Evolutionary conservation across 805 yeast species (phyloP), one percentile per base, ranked within the genome.

Genomic region (Pichia membranifaciens): DNA sequence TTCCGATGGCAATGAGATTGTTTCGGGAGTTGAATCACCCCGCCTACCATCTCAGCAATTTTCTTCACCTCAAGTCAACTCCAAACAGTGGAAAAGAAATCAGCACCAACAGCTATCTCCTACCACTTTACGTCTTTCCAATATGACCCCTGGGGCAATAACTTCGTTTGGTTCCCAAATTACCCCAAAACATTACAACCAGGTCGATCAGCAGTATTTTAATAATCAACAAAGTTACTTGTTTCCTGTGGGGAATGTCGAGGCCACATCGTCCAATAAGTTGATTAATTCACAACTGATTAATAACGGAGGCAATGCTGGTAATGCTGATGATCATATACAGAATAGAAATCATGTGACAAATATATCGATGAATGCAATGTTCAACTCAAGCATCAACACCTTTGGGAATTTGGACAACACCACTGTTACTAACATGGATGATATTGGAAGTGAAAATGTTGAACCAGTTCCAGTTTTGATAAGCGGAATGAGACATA

Each of bases 91-190:
- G 31, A 18, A 23, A 17, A 7, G 13, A 20, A 32, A 20, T 33
- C 44, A 33, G 12, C 44, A 7, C 3, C 38, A 38, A 16, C 48
- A 38, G 18, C 4, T 38, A 16, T 44, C 48, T 9, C 47, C 47
- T 6, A 38, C 18, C 29, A 17, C 41, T 6, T 12, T 38, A 18
- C 31, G 16, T 21, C 16, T 44, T 6, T 13, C 47, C 18, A 17
- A 9, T 21, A 32, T 41, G 38, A 22, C 45, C 8, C 36, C 48
- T 1, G 35, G 34, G 7, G 29, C 28, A 15, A 20, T 35, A 3
- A 34, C 44, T 7, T 17, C 48, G 7, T 35, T 35, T 6, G 32
- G 34, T 10, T 38, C 41, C 5, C 33, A 13, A 3, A 20, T 7
- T 34, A 33, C 43, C 10, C 45, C 33, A n/a, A 46, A 42, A 15